Evolutionary conservation across 768 basidiomycete genomes (phyloP).

Genomic region (Panus rudis): DNA sequence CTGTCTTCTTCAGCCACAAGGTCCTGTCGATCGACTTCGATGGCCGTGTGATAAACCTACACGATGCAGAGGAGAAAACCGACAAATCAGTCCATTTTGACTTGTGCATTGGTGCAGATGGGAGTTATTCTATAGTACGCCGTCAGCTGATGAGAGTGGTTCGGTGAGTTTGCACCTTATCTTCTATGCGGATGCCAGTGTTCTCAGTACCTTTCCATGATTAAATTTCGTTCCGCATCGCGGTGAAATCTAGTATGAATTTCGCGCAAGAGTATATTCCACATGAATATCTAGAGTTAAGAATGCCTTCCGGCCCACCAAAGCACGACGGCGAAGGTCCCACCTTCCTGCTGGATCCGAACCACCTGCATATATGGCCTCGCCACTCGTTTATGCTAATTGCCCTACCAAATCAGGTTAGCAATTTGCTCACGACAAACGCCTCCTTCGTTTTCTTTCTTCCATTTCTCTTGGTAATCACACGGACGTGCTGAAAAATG

Average conservation of each 20-base stretch:
- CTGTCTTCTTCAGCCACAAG: slow-evolving; percentile 75
- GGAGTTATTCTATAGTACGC: slow-evolving; percentile 86
- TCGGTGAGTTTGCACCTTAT: slow-evolving; percentile 49
- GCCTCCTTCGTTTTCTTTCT: slow-evolving; percentile 23
- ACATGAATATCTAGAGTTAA: slow-evolving; percentile 94
- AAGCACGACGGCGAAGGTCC: slow-evolving; percentile 48
- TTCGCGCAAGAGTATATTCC: slow-evolving; percentile 93
- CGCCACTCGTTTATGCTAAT: slow-evolving; percentile 99
- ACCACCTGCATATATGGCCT: slow-evolving; percentile 99
- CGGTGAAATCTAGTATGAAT: slow-evolving; percentile 91
- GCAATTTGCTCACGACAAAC: slow-evolving; percentile 20
- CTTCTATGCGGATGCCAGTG: slow-evolving; percentile 14
- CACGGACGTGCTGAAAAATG: slow-evolving; percentile 8
- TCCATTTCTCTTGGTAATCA: slow-evolving; percentile 10
- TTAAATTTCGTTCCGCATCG: slow-evolving; percentile 12
- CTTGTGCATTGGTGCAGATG: slow-evolving; percentile 88
- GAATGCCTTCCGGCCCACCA: slow-evolving; percentile 76
- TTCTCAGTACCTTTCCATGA: slow-evolving; percentile 1
- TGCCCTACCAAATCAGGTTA: slow-evolving; percentile 93
- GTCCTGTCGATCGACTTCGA: slow-evolving; percentile 73
- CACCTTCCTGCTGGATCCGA: slow-evolving; percentile 81
- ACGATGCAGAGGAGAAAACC: slow-evolving; percentile 35
- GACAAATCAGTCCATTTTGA: slow-evolving; percentile 53
- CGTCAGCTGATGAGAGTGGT: slow-evolving; percentile 93
- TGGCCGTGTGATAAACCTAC: slow-evolving; percentile 45